Evolutionary conservation across 176 grass and related monocot genomes (phyloP).

Genomic region (Triticum dicoccoides): DNA sequence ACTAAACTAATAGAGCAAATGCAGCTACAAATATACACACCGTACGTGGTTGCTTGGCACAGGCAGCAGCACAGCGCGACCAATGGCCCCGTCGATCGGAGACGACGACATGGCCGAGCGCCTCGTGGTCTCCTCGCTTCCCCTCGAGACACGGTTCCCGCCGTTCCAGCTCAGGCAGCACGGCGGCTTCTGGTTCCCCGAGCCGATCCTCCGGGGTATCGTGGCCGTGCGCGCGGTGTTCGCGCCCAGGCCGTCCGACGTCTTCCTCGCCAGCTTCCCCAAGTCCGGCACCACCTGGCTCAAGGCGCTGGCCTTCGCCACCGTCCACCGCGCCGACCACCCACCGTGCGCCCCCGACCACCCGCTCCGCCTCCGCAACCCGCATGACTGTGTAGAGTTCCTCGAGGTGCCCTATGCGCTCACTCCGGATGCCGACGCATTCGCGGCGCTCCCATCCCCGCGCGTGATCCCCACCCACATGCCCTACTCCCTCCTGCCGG

Average conservation of each 20-base stretch:
- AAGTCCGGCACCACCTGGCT: constrained; percentile 52
- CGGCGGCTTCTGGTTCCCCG: constrained; percentile 27
- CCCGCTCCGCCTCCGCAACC: constrained; percentile 14
- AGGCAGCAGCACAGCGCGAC: too few relatives aligned
- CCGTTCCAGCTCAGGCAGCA: background rate
- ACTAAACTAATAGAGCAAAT: too few relatives aligned
- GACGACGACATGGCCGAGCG: too few relatives aligned
- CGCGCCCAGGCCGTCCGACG: background rate
- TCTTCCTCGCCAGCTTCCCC: constrained; percentile 34
- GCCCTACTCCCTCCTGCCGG: constrained; percentile 33
- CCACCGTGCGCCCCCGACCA: background rate
- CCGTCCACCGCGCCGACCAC: background rate
- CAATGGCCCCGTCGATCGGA: background rate
- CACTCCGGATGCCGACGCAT: background rate
- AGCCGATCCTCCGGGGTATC: background rate
- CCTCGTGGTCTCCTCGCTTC: too few relatives aligned
- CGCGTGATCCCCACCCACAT: constrained; percentile 30
- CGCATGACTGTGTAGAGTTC: constrained; percentile 34
- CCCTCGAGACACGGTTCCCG: background rate
- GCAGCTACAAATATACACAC: too few relatives aligned
- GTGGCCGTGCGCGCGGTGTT: background rate
- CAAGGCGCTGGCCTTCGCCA: constrained; percentile 31
- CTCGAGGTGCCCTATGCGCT: background rate
- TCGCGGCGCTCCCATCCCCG: background rate
- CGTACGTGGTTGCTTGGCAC: too few relatives aligned